Evolutionary conservation across 2,329 filamentous ascomycete species (phyloP).

Genomic region (Aspergillus brunneoviolaceus): DNA sequence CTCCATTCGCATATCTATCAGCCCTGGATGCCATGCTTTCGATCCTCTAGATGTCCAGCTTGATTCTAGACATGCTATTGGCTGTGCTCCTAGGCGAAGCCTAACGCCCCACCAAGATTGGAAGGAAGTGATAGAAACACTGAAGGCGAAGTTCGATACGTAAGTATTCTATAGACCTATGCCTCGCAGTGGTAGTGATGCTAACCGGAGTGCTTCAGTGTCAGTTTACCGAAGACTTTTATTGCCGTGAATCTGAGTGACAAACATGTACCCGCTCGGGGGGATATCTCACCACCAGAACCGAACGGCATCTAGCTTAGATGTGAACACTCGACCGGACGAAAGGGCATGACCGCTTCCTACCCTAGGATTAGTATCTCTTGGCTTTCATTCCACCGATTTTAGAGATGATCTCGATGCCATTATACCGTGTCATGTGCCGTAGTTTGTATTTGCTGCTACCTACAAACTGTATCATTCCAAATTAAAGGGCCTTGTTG

Average conservation of each 20-base stretch:
- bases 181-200: not conserved
- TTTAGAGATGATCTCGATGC: too few species aligned
- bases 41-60: constrained; percentile 95
- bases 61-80: constrained; percentile 94
- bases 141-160: constrained; percentile 94
- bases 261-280: constrained; percentile 35
- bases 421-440: too few species aligned
- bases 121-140: constrained; percentile 94
- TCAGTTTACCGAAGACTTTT: constrained; percentile 54
- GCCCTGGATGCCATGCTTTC: constrained; percentile 92
- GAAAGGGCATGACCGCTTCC: not conserved
- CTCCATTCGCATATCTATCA: constrained; percentile 93
- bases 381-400: not conserved
- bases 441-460: too few species aligned
- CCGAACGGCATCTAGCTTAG: not conserved
- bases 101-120: constrained; percentile 90
- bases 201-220: constrained; percentile 30
- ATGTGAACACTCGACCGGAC: not conserved
- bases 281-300: not conserved
- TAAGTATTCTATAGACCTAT: constrained; percentile 49
- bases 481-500: too few species aligned
- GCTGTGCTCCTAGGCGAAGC: constrained; percentile 84
- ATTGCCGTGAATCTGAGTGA: constrained; percentile 53
- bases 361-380: not conserved
- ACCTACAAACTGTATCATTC: too few species aligned